These are phyloP conservation scores for Priceomyces medius DNA, from an alignment of 805 yeast species.

Conservation along the genomic window DNA sequence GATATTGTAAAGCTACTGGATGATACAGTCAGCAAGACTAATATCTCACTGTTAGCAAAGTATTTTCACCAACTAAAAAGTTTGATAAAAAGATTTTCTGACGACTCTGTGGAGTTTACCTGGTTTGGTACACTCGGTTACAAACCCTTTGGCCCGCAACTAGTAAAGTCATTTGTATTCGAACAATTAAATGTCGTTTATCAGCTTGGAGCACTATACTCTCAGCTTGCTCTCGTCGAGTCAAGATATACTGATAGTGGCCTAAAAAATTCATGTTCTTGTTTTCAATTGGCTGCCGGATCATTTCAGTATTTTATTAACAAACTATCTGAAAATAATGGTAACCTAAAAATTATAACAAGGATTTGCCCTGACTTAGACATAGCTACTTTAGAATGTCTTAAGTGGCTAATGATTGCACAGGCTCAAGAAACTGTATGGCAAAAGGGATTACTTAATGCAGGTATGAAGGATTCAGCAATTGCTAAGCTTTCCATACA, in stretches of 20 bases:
- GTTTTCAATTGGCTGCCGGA: conserved; percentile 74
- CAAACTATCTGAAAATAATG: conserved; percentile 1
- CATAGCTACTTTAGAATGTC: conserved; percentile 46
- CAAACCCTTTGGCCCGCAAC: conserved; percentile 48
- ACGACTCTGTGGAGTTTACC: conserved; percentile 55
- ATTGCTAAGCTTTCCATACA: conserved; percentile 66
- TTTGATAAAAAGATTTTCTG: conserved; percentile 59
- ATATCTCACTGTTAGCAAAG: conserved; percentile 38
- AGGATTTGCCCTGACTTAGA: conserved; percentile 47
- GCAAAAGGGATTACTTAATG: conserved; percentile 59
- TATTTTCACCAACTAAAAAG: conserved; percentile 49
- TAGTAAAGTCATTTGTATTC: conserved; percentile 47
- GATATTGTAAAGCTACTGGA: conserved; percentile 34
- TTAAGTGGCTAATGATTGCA: conserved; percentile 60
- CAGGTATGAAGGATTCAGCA: conserved; percentile 53
- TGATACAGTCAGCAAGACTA: conserved; percentile 24
- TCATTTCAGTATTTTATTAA: conserved; percentile 37
- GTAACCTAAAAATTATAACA: neutral
- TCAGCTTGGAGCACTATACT: conserved; percentile 66
- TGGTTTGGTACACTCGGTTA: conserved; percentile 76
- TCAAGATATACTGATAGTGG: conserved; percentile 51
- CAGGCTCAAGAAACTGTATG: conserved; percentile 89
- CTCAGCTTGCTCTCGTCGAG: conserved; percentile 52
- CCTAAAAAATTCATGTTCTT: conserved; percentile 58
- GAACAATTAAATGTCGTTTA: conserved; percentile 65